phyloP scores from a whole-genome alignment of 345 rosid species.

The Adansonia digitata region DNA sequence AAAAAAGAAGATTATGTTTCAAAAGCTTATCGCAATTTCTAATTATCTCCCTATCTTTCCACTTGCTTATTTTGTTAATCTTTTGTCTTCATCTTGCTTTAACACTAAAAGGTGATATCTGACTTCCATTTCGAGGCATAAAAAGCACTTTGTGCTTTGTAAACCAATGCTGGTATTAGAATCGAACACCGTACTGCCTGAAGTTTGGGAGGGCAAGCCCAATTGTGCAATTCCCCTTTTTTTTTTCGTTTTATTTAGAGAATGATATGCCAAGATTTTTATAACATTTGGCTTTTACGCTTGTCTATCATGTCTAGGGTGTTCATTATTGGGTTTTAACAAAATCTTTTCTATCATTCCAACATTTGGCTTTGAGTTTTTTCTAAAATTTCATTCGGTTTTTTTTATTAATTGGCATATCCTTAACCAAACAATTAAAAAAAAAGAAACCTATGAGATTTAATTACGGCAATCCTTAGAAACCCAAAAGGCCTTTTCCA shows the following conservation, averaged over 20 bases:
- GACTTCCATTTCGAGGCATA: not conserved
- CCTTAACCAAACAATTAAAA: too few relatives aligned
- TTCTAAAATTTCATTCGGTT: too few relatives aligned
- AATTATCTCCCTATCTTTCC: not conserved
- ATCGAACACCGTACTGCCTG: not conserved
- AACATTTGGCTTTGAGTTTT: too few relatives aligned
- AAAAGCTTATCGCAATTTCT: not conserved
- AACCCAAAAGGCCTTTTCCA: too few relatives aligned
- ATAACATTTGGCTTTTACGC: too few relatives aligned
- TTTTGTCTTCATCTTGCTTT: conserved; percentile 8
- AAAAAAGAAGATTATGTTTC: too few relatives aligned
- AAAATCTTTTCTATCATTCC: too few relatives aligned
- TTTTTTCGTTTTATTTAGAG: not conserved
- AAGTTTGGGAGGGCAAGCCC: not conserved
- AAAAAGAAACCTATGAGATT: too few relatives aligned
- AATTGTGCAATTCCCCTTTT: not conserved
- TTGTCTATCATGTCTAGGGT: too few relatives aligned
- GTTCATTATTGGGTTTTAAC: too few relatives aligned
- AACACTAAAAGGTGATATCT: conserved; percentile 4
- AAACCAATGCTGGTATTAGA: not conserved
- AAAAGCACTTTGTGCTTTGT: not conserved
- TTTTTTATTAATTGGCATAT: too few relatives aligned
- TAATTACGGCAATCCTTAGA: too few relatives aligned
- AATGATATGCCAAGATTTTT: not conserved
- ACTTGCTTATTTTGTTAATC: conserved; percentile 27